These are phyloP conservation scores for Colletotrichum tropicale DNA, from an alignment of 2,329 filamentous ascomycete genomes.

Conservation along the genomic window DNA sequence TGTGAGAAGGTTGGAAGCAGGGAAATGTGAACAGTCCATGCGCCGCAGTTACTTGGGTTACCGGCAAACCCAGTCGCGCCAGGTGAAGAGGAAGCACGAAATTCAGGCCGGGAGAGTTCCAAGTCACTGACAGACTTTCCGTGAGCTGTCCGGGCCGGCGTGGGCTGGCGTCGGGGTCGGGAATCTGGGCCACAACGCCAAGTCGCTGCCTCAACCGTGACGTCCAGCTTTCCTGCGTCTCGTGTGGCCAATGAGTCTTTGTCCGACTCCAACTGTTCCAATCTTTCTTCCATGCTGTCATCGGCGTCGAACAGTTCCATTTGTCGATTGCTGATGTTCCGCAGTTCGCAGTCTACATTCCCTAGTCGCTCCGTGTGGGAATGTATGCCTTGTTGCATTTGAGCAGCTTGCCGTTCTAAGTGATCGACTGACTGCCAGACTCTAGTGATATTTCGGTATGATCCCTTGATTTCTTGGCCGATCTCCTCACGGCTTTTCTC, in stretches of 20 bases:
- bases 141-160: background rate
- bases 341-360: slow-evolving; percentile 43
- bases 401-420: slow-evolving; percentile 41
- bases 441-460: slow-evolving; percentile 58
- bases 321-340: slow-evolving; percentile 51
- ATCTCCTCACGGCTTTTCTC: slow-evolving; percentile 57
- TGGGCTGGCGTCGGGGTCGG: background rate
- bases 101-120: too few relatives aligned
- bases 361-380: slow-evolving; percentile 46
- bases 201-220: background rate
- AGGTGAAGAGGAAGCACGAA: background rate
- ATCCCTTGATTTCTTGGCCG: slow-evolving; percentile 56
- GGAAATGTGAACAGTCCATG: slow-evolving; percentile 66
- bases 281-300: slow-evolving; percentile 57
- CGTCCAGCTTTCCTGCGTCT: background rate
- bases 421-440: slow-evolving; percentile 58
- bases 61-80: background rate
- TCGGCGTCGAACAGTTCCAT: slow-evolving; percentile 55
- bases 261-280: slow-evolving; percentile 53
- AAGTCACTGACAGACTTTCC: background rate
- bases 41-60: slow-evolving; percentile 24
- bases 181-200: background rate
- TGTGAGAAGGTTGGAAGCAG: slow-evolving; percentile 58
- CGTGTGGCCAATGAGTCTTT: background rate
- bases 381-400: slow-evolving; percentile 39